A percentile compares a stretch with the other conserved stretches of the same genome.
Conservation (phyloP, 345 rosid genomes). For the Salix viminalis region DNA sequence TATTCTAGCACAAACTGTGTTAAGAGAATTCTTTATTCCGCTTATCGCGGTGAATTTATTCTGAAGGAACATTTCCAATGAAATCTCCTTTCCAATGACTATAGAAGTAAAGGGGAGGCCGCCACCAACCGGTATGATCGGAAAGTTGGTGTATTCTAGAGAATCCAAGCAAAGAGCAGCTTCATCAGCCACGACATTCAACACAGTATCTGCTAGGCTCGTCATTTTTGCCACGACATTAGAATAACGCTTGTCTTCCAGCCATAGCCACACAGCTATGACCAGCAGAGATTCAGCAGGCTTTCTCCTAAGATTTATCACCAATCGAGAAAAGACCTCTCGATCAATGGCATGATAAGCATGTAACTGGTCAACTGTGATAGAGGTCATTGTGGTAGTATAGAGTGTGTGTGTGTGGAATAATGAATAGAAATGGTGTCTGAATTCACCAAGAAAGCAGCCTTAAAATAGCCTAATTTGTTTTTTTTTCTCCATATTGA, state of each 20-base stretch:
- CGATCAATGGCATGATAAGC: constrained; percentile 38
- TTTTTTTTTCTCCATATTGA: background rate
- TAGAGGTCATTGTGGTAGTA: constrained; percentile 19
- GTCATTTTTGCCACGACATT: constrained; percentile 25
- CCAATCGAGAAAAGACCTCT: constrained; percentile 35
- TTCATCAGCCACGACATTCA: constrained; percentile 34
- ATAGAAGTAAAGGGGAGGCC: constrained; percentile 26
- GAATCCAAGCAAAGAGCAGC: constrained; percentile 21
- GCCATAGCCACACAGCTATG: constrained; percentile 49
- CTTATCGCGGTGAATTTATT: constrained; percentile 31
- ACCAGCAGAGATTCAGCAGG: constrained; percentile 35
- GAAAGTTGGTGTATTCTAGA: constrained; percentile 11
- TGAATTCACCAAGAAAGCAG: background rate
- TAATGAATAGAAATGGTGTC: background rate
- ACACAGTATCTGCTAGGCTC: constrained; percentile 13
- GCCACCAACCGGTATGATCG: background rate
- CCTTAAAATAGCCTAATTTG: background rate
- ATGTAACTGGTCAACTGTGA: constrained; percentile 30
- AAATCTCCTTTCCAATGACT: constrained; percentile 22
- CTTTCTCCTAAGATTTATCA: constrained; percentile 21
- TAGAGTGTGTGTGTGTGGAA: background rate
- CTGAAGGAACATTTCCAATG: constrained; percentile 22
- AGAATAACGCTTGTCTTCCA: constrained; percentile 39
- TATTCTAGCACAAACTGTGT: constrained; percentile 26
- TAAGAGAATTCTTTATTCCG: constrained; percentile 40